Base-by-base conservation (phyloP, 208 protist species). In the Novymonas esmeraldas region DNA sequence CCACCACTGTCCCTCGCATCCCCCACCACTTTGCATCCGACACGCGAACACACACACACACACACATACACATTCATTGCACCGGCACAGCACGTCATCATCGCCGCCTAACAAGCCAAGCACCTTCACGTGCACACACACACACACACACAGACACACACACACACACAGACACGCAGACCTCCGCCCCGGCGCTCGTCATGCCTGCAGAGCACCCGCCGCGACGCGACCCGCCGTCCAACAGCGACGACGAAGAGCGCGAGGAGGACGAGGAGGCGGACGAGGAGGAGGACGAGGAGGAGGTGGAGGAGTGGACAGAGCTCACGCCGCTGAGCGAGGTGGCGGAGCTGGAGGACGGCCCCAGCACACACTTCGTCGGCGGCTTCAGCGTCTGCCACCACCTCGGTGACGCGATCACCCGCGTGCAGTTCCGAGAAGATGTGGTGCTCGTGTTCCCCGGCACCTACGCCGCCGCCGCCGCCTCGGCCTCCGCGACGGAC, bases 261-360 rank as follows among this genome's bases (percentile, higher is more conserved):
- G 84, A 89, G 28, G 81, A 89, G 33, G 87, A 90, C 7, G 87
- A 89, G 46, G 82, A 92, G 16, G 87, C 90, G 29, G 80, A 90
- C 14, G 83, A 90, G 18, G 87, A 93, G 44, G 85, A 93, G 16
- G 81, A 86, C 13, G 84, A 90, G 14, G 83, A 93, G 44, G 79
- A 90, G 63, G 38, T 81, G 22, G 87, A 89, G 58, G 84, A 92
- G 60, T 95, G 84, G 81, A 81, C 70, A 9, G 81, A 89, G 60
- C 63, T 88, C 16, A 73, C 73, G 10, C 70, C 87, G 3, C 73
- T 92, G 36, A 78, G 79, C 16, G 76, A 87, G 49, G 13, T 91
- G 6, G 79, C 74, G 6, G 78, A 77, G 31, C 57, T 87, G 26
- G 73, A 88, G 49, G 83, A 93, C 57, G 90, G 87, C 18, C 90